These are phyloP conservation scores for Diaporthe nobilis DNA, from an alignment of 2,329 filamentous ascomycete genomes.

Conservation along the genomic window DNA sequence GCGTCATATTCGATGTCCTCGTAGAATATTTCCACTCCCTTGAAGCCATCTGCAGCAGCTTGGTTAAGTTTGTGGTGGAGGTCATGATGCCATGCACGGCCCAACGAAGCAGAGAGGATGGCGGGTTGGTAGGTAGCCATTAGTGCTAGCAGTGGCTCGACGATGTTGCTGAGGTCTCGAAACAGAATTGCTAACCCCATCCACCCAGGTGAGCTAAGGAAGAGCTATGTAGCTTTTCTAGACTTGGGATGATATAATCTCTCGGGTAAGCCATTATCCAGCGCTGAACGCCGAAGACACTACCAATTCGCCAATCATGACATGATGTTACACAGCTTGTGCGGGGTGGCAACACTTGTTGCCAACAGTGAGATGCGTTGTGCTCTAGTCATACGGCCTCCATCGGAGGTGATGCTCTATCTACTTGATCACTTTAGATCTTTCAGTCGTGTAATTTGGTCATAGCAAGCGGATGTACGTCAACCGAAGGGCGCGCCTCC, in stretches of 20 bases:
- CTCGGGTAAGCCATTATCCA: conserved; percentile 20
- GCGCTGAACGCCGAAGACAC: not conserved
- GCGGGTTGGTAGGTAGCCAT: conserved; percentile 7
- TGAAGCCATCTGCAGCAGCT: conserved; percentile 54
- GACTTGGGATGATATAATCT: not conserved
- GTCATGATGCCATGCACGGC: conserved; percentile 15
- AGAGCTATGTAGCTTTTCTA: not conserved
- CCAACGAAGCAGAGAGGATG: conserved; percentile 8
- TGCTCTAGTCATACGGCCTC: too few relatives aligned
- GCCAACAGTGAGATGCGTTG: not conserved
- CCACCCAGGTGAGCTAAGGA: not conserved
- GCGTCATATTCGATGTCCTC: conserved; percentile 68
- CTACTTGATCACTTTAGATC: not conserved
- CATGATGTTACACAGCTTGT: not conserved
- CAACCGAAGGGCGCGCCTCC: not conserved
- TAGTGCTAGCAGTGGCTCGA: not conserved
- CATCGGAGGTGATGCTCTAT: too few relatives aligned
- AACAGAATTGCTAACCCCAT: not conserved
- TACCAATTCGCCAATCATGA: not conserved
- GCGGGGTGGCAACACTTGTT: not conserved
- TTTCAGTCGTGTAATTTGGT: not conserved
- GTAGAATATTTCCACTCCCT: conserved; percentile 74
- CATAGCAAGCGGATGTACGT: not conserved
- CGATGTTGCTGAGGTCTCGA: not conserved
- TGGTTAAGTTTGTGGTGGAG: conserved; percentile 6